Evolutionary conservation across 148 eudicot genomes (phyloP).

Genomic region (Silene uniflora): DNA sequence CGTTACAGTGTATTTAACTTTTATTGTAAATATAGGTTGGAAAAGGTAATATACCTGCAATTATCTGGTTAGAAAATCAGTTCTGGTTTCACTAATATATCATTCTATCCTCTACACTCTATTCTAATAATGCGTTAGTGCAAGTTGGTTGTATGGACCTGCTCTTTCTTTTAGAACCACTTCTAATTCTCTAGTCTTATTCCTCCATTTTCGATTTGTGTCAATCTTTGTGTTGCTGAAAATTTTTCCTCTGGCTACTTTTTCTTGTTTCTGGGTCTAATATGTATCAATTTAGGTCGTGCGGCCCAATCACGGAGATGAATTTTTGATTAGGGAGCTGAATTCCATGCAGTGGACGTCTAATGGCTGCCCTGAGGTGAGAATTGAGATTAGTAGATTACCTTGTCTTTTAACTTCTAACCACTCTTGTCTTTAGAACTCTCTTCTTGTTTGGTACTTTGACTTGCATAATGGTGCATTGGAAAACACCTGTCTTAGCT

Average conservation of each 20-base stretch:
- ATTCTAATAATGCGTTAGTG: neutral
- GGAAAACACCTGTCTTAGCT: neutral
- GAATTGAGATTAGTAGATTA: too few relatives aligned
- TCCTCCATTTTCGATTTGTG: neutral
- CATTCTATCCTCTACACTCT: neutral
- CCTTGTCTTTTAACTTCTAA: conserved; percentile 2
- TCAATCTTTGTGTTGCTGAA: neutral
- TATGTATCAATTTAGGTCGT: conserved; percentile 46
- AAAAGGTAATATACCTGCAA: neutral
- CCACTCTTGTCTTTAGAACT: neutral
- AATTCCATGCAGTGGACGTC: conserved; percentile 66
- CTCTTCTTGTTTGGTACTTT: neutral
- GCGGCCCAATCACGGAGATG: conserved; percentile 79
- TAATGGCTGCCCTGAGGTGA: conserved; percentile 59
- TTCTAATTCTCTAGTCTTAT: neutral
- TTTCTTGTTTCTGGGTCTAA: conserved; percentile 10
- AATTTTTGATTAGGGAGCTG: conserved; percentile 51
- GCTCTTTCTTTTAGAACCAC: neutral
- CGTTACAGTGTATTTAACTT: neutral
- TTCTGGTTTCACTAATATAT: neutral
- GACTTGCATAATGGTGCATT: neutral
- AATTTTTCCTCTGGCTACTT: neutral
- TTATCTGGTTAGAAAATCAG: neutral
- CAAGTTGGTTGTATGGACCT: too few relatives aligned
- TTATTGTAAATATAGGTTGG: neutral